Evolutionary conservation across 768 basidiomycete species (phyloP).

Genomic region (Termitomyces sp.): DNA sequence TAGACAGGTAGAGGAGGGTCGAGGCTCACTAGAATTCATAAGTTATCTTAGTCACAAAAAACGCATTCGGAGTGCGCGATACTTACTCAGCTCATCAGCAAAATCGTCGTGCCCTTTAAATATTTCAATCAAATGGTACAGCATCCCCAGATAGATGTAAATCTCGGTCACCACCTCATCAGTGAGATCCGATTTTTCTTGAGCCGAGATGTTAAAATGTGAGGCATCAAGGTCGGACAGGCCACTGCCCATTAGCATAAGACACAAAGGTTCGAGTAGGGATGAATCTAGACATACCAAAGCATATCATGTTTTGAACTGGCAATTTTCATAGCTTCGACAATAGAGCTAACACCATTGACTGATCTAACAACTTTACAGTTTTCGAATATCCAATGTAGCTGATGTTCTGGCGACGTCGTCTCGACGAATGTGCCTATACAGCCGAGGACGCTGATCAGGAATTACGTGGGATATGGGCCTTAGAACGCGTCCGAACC

Average conservation of each 20-base stretch:
- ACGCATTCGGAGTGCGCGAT: background rate
- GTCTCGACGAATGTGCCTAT: slow-evolving; percentile 90
- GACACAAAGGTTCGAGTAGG: slow-evolving; percentile 1
- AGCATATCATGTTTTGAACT: slow-evolving; percentile 82
- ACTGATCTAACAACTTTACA: slow-evolving; percentile 80
- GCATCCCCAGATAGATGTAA: slow-evolving; percentile 90
- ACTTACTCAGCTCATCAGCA: slow-evolving; percentile 93
- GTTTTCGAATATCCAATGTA: slow-evolving; percentile 95
- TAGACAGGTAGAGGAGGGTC: slow-evolving; percentile 94
- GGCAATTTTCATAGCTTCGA: slow-evolving; percentile 89
- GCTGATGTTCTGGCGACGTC: slow-evolving; percentile 87
- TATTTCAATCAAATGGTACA: slow-evolving; percentile 93
- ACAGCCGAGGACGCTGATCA: background rate
- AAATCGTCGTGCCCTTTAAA: slow-evolving; percentile 94
- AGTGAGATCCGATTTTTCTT: slow-evolving; percentile 74
- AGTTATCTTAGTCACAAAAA: slow-evolving; percentile 3
- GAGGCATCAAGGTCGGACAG: slow-evolving; percentile 73
- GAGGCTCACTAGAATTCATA: slow-evolving; percentile 72
- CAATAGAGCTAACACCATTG: slow-evolving; percentile 79
- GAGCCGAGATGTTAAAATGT: slow-evolving; percentile 64
- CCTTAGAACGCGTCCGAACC: slow-evolving; percentile 42
- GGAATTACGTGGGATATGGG: background rate
- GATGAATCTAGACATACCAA: slow-evolving; percentile 41
- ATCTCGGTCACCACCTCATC: slow-evolving; percentile 93
- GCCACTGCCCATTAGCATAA: slow-evolving; percentile 41